These are phyloP conservation scores for Clonostachys chloroleuca DNA, from an alignment of 2,329 filamentous ascomycete genomes.

Conservation along the genomic window DNA sequence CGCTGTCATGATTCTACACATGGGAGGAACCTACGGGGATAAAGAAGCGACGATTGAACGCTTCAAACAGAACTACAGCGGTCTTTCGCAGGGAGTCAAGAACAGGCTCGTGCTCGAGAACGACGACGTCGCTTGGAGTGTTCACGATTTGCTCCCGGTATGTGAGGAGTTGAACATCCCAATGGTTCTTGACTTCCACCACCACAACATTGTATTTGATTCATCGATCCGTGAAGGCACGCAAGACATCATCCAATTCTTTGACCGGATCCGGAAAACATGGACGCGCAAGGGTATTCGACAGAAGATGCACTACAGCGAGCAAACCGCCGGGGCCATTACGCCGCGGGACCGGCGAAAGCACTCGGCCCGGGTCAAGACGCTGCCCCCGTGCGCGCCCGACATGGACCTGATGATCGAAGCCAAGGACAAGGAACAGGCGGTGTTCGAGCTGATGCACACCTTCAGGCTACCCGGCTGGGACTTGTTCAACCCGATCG, in stretches of 20 bases:
- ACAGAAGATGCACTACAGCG: slow-evolving; percentile 97
- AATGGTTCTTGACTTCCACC: slow-evolving; percentile 87
- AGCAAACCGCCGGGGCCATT: slow-evolving; percentile 60
- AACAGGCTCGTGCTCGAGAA: slow-evolving; percentile 85
- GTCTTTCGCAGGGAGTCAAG: slow-evolving; percentile 66
- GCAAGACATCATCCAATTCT: slow-evolving; percentile 70
- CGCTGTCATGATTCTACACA: slow-evolving; percentile 91
- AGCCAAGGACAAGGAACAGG: slow-evolving; percentile 96
- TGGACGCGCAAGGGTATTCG: slow-evolving; percentile 82
- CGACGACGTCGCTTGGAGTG: slow-evolving; percentile 89
- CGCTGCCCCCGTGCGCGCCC: slow-evolving; percentile 74
- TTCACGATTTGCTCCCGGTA: slow-evolving; percentile 83
- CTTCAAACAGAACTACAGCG: slow-evolving; percentile 71
- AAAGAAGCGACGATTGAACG: slow-evolving; percentile 74
- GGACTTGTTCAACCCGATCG: slow-evolving; percentile 69
- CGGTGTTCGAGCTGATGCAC: slow-evolving; percentile 90
- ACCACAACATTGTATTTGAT: slow-evolving; percentile 93
- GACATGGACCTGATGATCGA: slow-evolving; percentile 99
- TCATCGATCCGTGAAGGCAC: slow-evolving; percentile 74
- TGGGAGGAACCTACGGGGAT: slow-evolving; percentile 88
- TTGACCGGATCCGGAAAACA: slow-evolving; percentile 72
- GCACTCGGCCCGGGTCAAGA: slow-evolving; percentile 75
- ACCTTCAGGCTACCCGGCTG: slow-evolving; percentile 80
- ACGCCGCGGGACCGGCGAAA: slow-evolving; percentile 77
- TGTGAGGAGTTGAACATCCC: slow-evolving; percentile 96